Evolutionary conservation across 1,139 yeast species (phyloP), one percentile per base, ranked within the genome.

Genomic region (Magnusiomyces sp.): DNA sequence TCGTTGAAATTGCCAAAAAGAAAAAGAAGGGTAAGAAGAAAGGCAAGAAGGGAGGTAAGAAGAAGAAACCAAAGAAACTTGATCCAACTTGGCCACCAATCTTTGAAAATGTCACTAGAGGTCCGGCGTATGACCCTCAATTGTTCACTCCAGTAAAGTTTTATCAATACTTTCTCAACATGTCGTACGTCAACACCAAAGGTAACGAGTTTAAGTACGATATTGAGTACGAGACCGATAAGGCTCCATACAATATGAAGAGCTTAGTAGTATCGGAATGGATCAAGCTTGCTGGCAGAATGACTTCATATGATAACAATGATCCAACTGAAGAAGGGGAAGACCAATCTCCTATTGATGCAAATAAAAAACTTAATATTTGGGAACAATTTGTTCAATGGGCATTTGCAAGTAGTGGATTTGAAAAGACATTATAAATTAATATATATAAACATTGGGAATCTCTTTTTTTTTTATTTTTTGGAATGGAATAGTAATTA

Each of bases 41-140:
- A 51, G 56, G 54, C 39, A 62, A 59, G 46, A 42, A 42, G 45
- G 23, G 23, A 19, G 27, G 27, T 13, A 7, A n/a, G 16, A 23
- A 23, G n/a, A 59, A 57, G 50, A 62, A 61, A 43, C 60, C 68
- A 29, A 61, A 61, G 29, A 70, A 67, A 51, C 68, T 65, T 39
- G 95, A 86, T 62, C 79, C 74, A 53, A 77, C 94, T 0, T 67
- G 83, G 50, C 95, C 95, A 1, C 76, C 77, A 9, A 71, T 74
- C 48, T 81, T 92, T 3, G 59, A 58, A 5, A 64, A 68, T 23
- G 56, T 69, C 19, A 73, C 76, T 2, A 63, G 81, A 37, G 95
- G 95, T 0, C 95, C 95, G 1, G 95, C 82, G 0, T 85, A 82
- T 62, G 67, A 70, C 2, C 77, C 80, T 1, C 95, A 86, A 66